These are phyloP conservation scores for Colletotrichum sp. DNA, from an alignment of 2,329 filamentous ascomycete species.

Conservation along the genomic window DNA sequence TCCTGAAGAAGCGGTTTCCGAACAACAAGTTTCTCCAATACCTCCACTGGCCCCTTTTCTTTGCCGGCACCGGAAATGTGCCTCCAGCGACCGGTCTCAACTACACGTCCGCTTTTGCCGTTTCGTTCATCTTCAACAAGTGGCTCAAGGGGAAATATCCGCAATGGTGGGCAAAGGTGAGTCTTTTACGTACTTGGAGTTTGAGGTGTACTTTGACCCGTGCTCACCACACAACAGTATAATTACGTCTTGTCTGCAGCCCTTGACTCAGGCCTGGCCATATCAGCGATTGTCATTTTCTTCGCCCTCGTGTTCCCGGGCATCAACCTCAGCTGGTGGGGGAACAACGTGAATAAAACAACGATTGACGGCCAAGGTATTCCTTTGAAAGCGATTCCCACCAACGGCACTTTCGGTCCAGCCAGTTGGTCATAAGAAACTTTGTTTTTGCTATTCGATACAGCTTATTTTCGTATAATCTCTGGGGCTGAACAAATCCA, in stretches of 20 bases:
- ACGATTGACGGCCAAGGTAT: slow-evolving; percentile 45
- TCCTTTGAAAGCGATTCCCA: background rate
- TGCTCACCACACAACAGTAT: slow-evolving; percentile 14
- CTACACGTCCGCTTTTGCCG: slow-evolving; percentile 6
- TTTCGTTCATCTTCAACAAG: slow-evolving; percentile 12
- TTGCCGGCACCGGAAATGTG: slow-evolving; percentile 12
- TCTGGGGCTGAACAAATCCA: background rate
- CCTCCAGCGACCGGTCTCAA: slow-evolving; percentile 15
- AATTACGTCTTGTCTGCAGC: slow-evolving; percentile 48
- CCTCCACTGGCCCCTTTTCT: slow-evolving; percentile 17
- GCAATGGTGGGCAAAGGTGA: slow-evolving; percentile 15
- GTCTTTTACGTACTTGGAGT: accelerated
- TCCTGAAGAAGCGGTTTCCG: slow-evolving; percentile 2
- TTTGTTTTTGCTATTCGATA: background rate
- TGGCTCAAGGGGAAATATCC: slow-evolving; percentile 16
- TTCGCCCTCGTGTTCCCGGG: slow-evolving; percentile 46
- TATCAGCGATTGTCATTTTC: slow-evolving; percentile 47
- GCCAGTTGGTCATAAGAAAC: background rate
- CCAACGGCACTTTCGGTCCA: slow-evolving; percentile 9
- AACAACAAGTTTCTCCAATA: background rate
- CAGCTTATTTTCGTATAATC: background rate
- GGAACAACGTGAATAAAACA: slow-evolving; percentile 33
- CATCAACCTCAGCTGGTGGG: slow-evolving; percentile 43
- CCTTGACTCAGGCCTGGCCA: slow-evolving; percentile 44
- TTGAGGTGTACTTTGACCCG: background rate